Evolutionary conservation across 2,329 filamentous ascomycete species (phyloP), one percentile per base, ranked within the genome.

Genomic region (Colletotrichum tropicale): DNA sequence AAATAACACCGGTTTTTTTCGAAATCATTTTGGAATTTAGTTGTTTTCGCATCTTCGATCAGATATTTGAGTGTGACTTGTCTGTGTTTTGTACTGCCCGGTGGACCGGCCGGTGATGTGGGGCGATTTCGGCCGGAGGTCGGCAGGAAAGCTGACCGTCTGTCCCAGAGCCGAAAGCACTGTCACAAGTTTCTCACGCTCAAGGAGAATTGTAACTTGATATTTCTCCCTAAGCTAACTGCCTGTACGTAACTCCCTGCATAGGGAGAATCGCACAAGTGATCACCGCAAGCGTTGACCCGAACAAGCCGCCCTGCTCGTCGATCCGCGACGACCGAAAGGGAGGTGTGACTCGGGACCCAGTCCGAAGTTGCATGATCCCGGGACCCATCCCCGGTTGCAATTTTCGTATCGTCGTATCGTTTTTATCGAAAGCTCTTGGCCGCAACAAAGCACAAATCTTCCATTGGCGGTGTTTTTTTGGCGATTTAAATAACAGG

Each of bases 381-480:
- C 21, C 68, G 68, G 68, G 30, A 13, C 1, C 68, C 8, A 30
- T 38, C 16, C 26, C 60, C 43, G 43, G 36, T 52, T 58, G 55
- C 55, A 58, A 58, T 58, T 26, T 28, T 58, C 55, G 55, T 58
- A 65, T 65, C 16, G 34, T 65, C n/a, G 13, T 26, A 18, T 26
- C 12, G 5, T 43, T 7, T 43, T 48, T 28, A 21, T 16, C 21
- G 16, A 4, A 10, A 43, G 16, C 15, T 6, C 48, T 66, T 66
- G 62, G 69, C 48, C 18, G 18, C 30, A 38, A 32, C 32, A 16
- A 8, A 10, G 13, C 43, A 52, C 8, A 3, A 48, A 15, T 8
- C 8, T 38, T 32, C 48, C 32, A 43, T 65, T 66, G 66, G 66
- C 66, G 66, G 52, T 5, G 55, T 69, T 69, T 60, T 60, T 69